Evolutionary conservation across 2,329 filamentous ascomycete species (phyloP).

Genomic region (Cyphellophora europaea): DNA sequence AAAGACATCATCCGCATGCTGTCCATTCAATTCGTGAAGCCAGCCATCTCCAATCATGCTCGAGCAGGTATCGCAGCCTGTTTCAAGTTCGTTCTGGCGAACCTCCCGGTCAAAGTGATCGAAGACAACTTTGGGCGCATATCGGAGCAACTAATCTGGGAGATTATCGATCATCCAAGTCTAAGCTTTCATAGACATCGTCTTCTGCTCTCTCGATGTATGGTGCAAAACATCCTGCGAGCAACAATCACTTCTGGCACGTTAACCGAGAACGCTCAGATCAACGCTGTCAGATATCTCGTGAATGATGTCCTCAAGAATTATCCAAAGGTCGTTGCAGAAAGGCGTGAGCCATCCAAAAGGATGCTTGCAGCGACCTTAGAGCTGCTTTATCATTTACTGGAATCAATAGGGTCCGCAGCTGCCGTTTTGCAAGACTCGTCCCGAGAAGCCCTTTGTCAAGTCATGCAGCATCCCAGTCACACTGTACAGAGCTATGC

Average conservation of each 20-base stretch:
- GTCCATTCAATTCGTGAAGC: constrained; percentile 68
- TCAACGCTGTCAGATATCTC: constrained; percentile 69
- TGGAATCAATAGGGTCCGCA: constrained; percentile 72
- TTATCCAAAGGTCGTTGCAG: constrained; percentile 81
- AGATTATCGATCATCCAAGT: constrained; percentile 66
- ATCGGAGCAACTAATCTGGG: constrained; percentile 67
- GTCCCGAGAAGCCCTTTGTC: constrained; percentile 77
- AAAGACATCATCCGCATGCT: constrained; percentile 69
- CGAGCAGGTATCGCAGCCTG: constrained; percentile 79
- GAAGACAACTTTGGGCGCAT: constrained; percentile 76
- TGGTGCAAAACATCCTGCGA: constrained; percentile 74
- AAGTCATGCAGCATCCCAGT: constrained; percentile 87
- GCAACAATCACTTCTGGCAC: constrained; percentile 73
- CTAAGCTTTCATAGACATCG: constrained; percentile 82
- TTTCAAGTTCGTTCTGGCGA: constrained; percentile 71
- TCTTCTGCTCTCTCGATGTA: constrained; percentile 72
- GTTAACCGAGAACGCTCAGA: constrained; percentile 80
- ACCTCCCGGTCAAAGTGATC: constrained; percentile 71
- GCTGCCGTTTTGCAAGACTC: constrained; percentile 68
- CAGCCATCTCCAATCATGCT: constrained; percentile 68
- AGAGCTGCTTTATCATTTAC: constrained; percentile 68
- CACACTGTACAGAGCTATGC: constrained; percentile 92
- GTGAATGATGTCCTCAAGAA: constrained; percentile 88
- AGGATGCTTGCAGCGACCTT: constrained; percentile 71
- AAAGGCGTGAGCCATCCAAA: constrained; percentile 81